Evolutionary conservation across 192 early-diverging fungal genomes (phyloP), one percentile per base, ranked within the genome.

Genomic region (Coemansia sp.): DNA sequence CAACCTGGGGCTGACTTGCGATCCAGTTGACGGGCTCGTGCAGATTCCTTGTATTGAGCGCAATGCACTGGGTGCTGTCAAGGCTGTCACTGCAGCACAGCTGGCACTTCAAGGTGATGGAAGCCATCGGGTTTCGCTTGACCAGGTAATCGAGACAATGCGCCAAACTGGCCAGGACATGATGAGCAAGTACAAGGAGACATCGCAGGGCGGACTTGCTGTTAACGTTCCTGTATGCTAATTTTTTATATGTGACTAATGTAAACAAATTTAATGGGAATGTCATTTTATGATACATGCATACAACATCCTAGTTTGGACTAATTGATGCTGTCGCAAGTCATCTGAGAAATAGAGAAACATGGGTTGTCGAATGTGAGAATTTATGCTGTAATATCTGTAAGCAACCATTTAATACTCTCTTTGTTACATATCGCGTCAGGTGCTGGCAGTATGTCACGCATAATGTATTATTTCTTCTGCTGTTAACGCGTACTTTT

Each of bases 131-230:
- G 96, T 98, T 14, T 91, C 91, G n/a, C 83, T 96, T 24, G 94
- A 96, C 66, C 92, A 96, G 74, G 94, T 94, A 29, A 96, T 96
- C 69, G 92, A 93, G 75, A 94, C 94, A 1, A 96, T 96, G 94
- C 85, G 92, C 32, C 92, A 96, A 81, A 94, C 94, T 2, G 92
- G 91, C 67, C 72, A 87, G 3, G 93, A 94, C 72, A 94, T 94
- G 93, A 87, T 89, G 87, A 88, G 84, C 53, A 98, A 98, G 78
- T 98, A 98, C 85, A 98, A 98, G 80, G 96, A 98, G 69, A 98
- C 96, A 0, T 90, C 87, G 21, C 91, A 92, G 67, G 96, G 93
- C 57, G 96, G 96, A 24, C 85, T 98, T 32, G 92, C 93, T 6
- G 93, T 94, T 39, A 94, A 94, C 80, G 93, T 95, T 6, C 91